These are phyloP conservation scores for Lepraria neglecta DNA, from an alignment of 495 filamentous ascomycete species.

Conservation along the genomic window DNA sequence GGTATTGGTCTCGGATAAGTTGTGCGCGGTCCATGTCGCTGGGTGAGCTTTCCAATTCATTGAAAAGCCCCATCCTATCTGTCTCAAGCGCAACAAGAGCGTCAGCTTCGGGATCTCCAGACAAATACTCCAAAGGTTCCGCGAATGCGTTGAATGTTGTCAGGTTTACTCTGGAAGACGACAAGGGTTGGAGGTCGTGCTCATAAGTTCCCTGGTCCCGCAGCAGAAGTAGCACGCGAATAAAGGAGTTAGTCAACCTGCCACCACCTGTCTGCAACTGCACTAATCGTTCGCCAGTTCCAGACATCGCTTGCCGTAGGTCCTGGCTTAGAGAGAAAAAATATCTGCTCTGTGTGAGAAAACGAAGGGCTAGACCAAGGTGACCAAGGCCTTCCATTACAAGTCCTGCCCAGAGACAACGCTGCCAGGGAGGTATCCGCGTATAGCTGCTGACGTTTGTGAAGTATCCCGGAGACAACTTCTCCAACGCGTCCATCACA, in stretches of 20 bases:
- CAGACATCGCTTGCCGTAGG: background rate
- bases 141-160: background rate
- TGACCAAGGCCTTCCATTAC: background rate
- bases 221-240: background rate
- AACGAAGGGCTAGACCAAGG: background rate
- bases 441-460: background rate
- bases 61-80: background rate
- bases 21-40: background rate
- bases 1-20: background rate
- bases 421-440: background rate
- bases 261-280: background rate
- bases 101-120: background rate
- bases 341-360: background rate
- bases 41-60: background rate
- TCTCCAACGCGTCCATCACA: background rate
- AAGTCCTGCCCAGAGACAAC: background rate
- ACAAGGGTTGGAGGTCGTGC: background rate
- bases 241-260: background rate
- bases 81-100: background rate
- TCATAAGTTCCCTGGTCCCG: background rate
- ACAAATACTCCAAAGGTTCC: background rate
- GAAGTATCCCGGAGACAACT: background rate
- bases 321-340: background rate
- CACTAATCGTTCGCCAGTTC: background rate
- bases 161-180: background rate